Base-by-base conservation (phyloP, 345 rosid genomes). In the Psidium guajava region DNA sequence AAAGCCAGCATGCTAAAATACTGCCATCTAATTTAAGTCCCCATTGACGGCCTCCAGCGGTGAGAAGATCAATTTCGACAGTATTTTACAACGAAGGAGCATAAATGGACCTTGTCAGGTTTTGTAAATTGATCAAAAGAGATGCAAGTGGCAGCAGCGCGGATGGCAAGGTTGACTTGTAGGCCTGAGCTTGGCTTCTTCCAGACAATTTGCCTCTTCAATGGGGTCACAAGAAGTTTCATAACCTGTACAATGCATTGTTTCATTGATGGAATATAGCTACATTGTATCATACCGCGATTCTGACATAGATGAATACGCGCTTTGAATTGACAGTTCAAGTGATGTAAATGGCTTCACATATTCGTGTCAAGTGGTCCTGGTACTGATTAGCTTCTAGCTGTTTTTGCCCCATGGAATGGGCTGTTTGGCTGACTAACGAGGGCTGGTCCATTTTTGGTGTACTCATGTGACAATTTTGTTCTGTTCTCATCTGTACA, bases 1-100 rank as follows among this genome's bases (percentile, higher is more conserved):
- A 95, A 91, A 93, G 99, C 89, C 98, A 97, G 83, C 99, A 95
- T 21, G 99, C 97, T 0, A 96, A 97, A 90, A 98, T 95, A 86
- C 88, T 96, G 89, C 91, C 98, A n/a, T 92, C 99, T 5, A 96
- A 98, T 20, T 88, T 90, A 15, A 94, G 93, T 90, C 93, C 96
- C 53, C 91, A 85, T 57, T 95, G 92, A 90, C 86, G 83, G 61
- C 51, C 57, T 51, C 53, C 40, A 28, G 47, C 21, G 32, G 57
- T n/a, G 82, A 83, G 86, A 52, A 85, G 25, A 88, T 57, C 24
- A 74, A 13, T 83, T 83, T 56, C 85, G 89, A 86, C 85, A 82
- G 82, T 22, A 54, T 54, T 83, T 85, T 84, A 74, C 81, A 51
- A 22, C 61, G 81, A 69, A 58, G 85, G 85, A 57, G 83, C 83